Conservation (phyloP, 1,284 basidiomycete species). For the Fomitopsis pinicola region DNA sequence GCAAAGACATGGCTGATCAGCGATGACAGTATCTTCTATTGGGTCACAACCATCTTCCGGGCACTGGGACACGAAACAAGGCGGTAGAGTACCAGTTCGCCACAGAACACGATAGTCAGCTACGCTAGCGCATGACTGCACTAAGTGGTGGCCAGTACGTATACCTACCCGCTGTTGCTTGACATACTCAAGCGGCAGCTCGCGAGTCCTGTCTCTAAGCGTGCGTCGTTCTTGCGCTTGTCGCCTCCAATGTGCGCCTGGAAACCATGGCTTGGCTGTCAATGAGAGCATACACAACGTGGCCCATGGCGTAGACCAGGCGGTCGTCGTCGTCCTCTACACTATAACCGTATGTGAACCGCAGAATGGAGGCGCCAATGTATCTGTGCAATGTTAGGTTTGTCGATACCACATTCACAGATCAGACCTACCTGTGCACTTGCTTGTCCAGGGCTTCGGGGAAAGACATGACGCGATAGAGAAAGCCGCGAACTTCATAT, state of each 20-base stretch:
- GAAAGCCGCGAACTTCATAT: constrained; percentile 19
- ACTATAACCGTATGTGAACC: constrained; percentile 32
- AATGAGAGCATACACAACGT: constrained; percentile 24
- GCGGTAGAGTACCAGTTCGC: constrained; percentile 22
- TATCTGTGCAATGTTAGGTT: constrained; percentile 17
- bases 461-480: constrained; percentile 16
- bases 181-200: constrained; percentile 21
- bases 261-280: constrained; percentile 22
- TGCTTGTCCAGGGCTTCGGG: constrained; percentile 17
- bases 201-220: constrained; percentile 17
- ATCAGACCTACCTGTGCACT: constrained; percentile 19
- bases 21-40: constrained; percentile 20
- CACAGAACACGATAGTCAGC: constrained; percentile 1
- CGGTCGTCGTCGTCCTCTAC: constrained; percentile 25
- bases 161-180: constrained; percentile 21
- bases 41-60: constrained; percentile 13
- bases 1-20: constrained; percentile 26
- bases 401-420: neutral
- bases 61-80: constrained; percentile 21
- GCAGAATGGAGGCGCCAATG: constrained; percentile 29
- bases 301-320: constrained; percentile 27
- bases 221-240: constrained; percentile 13
- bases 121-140: too few relatives aligned
- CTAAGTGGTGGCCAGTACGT: neutral
- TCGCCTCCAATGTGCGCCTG: constrained; percentile 22